phyloP scores from a whole-genome alignment of 306 rosid genomes.

The Biancaea sappan region DNA sequence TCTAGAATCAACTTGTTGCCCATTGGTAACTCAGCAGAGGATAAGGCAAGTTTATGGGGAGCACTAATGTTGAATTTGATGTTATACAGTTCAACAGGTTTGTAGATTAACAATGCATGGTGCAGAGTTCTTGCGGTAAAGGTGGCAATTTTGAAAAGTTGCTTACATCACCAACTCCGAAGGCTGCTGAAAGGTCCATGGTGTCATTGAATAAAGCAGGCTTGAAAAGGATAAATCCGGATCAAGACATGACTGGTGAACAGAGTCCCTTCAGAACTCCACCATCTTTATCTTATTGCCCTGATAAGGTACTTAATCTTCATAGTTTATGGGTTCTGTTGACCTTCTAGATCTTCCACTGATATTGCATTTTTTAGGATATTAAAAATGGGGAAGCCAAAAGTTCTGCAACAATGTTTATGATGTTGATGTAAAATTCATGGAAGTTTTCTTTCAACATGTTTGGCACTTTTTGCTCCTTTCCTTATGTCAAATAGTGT shows the following conservation, averaged over 20 bases:
- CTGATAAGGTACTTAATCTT: conserved; percentile 63
- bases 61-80: conserved; percentile 8
- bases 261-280: conserved; percentile 93
- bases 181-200: conserved; percentile 48
- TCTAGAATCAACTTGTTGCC: conserved; percentile 62
- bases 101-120: conserved; percentile 34
- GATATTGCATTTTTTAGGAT: not conserved
- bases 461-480: not conserved
- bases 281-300: conserved; percentile 69
- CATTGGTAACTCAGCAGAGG: conserved; percentile 52
- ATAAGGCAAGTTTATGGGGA: conserved; percentile 49
- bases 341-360: conserved; percentile 16
- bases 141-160: conserved; percentile 54
- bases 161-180: conserved; percentile 46
- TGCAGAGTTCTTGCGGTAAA: conserved; percentile 52
- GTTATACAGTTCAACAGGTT: not conserved
- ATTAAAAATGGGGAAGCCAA: not conserved
- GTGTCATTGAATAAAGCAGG: conserved; percentile 51
- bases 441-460: not conserved
- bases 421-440: not conserved
- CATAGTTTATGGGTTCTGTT: conserved; percentile 28
- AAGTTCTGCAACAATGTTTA: not conserved
- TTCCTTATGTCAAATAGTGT: not conserved
- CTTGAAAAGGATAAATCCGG: conserved; percentile 53
- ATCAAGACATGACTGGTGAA: conserved; percentile 37